Base-by-base conservation (phyloP, 176 grass and related monocot genomes). In the Lolium multiflorum region DNA sequence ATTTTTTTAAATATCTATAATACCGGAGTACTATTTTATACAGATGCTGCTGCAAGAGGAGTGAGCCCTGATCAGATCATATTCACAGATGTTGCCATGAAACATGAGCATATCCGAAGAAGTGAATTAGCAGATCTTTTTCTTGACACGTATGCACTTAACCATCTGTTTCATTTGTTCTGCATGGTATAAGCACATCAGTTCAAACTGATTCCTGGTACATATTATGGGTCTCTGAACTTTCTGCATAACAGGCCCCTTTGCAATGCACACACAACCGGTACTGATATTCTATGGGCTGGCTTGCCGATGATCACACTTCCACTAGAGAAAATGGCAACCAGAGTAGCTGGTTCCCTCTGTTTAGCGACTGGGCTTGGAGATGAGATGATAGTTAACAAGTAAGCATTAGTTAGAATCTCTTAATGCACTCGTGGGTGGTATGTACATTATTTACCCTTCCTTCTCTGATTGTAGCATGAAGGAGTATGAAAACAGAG, bases 321-420 rank as follows among this genome's bases (percentile, higher is more conserved):
- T 76, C 74, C 74, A 35, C 74, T 76, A 76, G 74, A 76, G 74
- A 76, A 55, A 55, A 76, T 76, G 74, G 74, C 74, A 76, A 76
- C 74, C 74, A 76, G 74, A 76, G 74, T 76, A 76, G 74, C 74
- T 56, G 74, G 74, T 31, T 76, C 74, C 74, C 74, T 76, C 16
- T 76, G 74, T 76, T 35, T 76, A 55, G 74, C 74, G 8, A 76
- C 74, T 76, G 74, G 74, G 16, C 74, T 76, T 35, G 74, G 74
- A 51, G 74, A 76, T 55, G 74, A 54, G 74, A 76, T 76, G 74
- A 76, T 76, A 55, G 74, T 76, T 55, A 55, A 50, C 74, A 76
- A 50, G 74, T 76, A 55, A 55, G 9, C 26, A 35, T 55, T 51
- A 16, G 3, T 6, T 55, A 55, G 24, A 55, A 35, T 15, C 74